Evolutionary conservation across 495 filamentous ascomycete genomes (phyloP), one percentile per base, ranked within the genome.

Genomic region (Aspergillus egyptiacus): DNA sequence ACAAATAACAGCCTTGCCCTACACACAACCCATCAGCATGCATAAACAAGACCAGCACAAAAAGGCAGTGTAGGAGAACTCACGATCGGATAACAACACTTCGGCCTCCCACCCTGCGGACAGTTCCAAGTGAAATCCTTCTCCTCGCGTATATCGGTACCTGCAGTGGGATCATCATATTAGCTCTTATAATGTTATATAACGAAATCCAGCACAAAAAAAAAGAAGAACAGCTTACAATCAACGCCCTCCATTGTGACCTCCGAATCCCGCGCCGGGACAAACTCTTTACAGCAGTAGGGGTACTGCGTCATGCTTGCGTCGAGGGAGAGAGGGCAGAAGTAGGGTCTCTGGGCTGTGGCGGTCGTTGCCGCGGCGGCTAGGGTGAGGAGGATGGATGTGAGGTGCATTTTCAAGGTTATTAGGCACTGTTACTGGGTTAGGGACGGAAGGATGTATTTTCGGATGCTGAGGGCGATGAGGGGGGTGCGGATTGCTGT

Each of bases 201-300:
- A n/a, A n/a, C 50, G 54, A 22, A 14, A 20, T 36, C 2, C 34
- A 50, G 19, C 7, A 25, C 27, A 39, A 15, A 8, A n/a, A 19
- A 23, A 19, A 44, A 25, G n/a, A 18, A 38, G 31, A 13, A 14
- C 6, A 20, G 4, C 64, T 23, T 58, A 68, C 67, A 68, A 41
- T 66, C 51, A 27, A 41, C 13, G 10, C 62, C 64, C 44, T 61
- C 56, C 33, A 63, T 65, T 8, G 54, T 54, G 39, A 62, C 51
- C 13, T 57, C 32, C n/a, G 53, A 59, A 28, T 40, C 36, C 19
- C 20, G 23, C 24, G 58, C 55, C 3, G 59, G 42, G 9, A 27
- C 28, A 46, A 65, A 45, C 18, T 57, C 55, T 27, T 64, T 63
- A 45, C 70, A 73, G 56, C 70, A 73, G 56, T 58, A 73, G 11